Evolutionary conservation across 2,329 filamentous ascomycete genomes (phyloP), one percentile per base, ranked within the genome.

Genomic region (Cladosporium cucumerinum): DNA sequence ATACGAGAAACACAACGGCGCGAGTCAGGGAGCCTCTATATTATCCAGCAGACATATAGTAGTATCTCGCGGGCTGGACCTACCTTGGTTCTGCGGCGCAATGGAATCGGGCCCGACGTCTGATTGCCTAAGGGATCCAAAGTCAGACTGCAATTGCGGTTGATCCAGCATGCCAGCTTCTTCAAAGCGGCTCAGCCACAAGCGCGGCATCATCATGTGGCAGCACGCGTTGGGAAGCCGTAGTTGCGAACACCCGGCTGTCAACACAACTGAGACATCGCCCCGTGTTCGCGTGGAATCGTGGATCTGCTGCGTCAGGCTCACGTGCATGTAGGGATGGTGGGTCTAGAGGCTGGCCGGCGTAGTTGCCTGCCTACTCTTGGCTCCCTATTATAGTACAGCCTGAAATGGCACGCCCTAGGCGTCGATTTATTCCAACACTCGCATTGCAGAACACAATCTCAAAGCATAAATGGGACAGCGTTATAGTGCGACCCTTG

Each of bases 281-380:
- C 49, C 51, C 48, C 32, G 49, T 28, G 60, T 62, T 62, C 60
- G 60, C 60, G 43, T 61, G 58, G 58, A 28, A 25, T 51, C 39
- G 51, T 28, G 48, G 28, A 46, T 30, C 25, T 60, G 23, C 23
- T 32, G 52, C 59, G 59, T 52, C 59, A 61, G 59, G 59, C 60
- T 62, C 60, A 62, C 60, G 60, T 62, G 60, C 60, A 62, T 34
- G 48, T 34, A 46, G 43, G 58, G 58, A 54, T 54, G 60, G 49
- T 55, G 60, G 60, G 60, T 62, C 60, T 32, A 21, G 32, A 26
- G 30, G 49, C 32, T 34, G 59, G 48, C 16, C 48, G 59, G 54
- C 21, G 6, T 43, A 43, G 36, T 62, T 62, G 59, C 59, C 59
- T 34, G 34, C 21, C 16, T 57, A 34, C 21, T 8, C 54, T 51